Evolutionary conservation across 2,329 filamentous ascomycete species (phyloP), one percentile per base, ranked within the genome.

Genomic region (Fusarium sp.): DNA sequence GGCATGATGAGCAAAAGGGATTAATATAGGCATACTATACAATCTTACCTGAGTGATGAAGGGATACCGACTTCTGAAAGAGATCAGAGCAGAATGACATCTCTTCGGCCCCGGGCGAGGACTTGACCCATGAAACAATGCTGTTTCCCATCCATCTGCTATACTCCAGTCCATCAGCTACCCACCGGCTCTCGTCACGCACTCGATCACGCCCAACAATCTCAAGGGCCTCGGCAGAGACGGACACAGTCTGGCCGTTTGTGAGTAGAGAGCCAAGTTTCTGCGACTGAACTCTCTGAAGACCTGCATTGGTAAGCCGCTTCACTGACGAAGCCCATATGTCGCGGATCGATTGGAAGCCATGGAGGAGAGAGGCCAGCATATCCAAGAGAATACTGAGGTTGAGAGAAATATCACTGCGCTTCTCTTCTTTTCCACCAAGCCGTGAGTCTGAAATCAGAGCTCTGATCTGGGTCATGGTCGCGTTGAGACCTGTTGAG

Each of bases 401-500:
- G 66, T 88, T 86, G 27, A 89, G 82, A 6, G 80, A 70, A 4
- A 85, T 62, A 66, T 87, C 85, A 0, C 84, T 82, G 8, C 85
- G 80, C 68, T 84, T 86, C 1, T 81, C 57, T 27, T 81, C 82
- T 64, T 83, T 80, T 2, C 78, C 70, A 10, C 83, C 82, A 0
- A 81, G 74, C 61, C 85, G 88, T 14, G 83, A 83, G 71, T 89
- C 86, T 57, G 87, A 85, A 9, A 92, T 87, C 20, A 94, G 84
- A 23, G 88, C 86, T 68, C 90, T 91, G 34, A 97, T 84, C 63
- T 92, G 90, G n/a, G 91, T 87, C 11, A 95, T 81, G 32, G 95
- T 80, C n/a, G 94, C 93, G 71, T 95, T 96, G 35, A 98, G 82
- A 0, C 95, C 95, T 3, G 92, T 88, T 18, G 97, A 86, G 79